Evolutionary conservation across 495 filamentous ascomycete species (phyloP), one percentile per base, ranked within the genome.

Genomic region (Melanomma pulvis-pyrius): DNA sequence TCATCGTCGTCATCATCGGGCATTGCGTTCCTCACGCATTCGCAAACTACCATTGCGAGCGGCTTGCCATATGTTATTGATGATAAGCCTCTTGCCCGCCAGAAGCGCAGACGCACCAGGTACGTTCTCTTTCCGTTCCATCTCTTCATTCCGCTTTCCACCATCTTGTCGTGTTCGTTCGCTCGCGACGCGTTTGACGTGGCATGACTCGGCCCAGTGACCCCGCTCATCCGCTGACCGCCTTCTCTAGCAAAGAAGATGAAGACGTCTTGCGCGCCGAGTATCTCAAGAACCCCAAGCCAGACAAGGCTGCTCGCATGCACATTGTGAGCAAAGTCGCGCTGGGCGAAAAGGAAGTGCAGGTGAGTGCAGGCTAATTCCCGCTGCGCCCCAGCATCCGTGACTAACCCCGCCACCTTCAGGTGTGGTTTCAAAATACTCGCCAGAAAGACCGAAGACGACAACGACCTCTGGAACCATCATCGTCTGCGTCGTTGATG

Each of bases 361-460:
- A 98, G 86, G 94, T 97, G 72, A 7, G n/a, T 34, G 39, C 25
- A n/a, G 21, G 24, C 15, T 15, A 49, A 30, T 63, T 49, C 24
- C 44, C 34, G 7, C 44, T 32, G 15, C 24, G 61, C 58, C 26
- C 22, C n/a, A n/a, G 48, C 32, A 9, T 22, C 26, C 39, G 41
- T 74, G 29, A 59, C 59, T 69, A 63, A 68, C 53, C 49, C 57
- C 12, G 2, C 24, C 19, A n/a, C 25, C 56, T n/a, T 36, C 60
- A 98, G 94, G 97, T 99, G 70, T 99, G 96, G 96, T 99, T 99
- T 78, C 96, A 98, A 74, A 99, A 99, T 71, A 87, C 93, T 74
- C 86, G 96, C 65, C 96, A 99, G 75, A 96, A 92, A 78, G 88
- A 92, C 72, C 86, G 96, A 59, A 86, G 96, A 61, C 96, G 93